These are phyloP conservation scores for Cucurbita argyrosperma DNA, from an alignment of 306 rosid species.

Conservation along the genomic window DNA sequence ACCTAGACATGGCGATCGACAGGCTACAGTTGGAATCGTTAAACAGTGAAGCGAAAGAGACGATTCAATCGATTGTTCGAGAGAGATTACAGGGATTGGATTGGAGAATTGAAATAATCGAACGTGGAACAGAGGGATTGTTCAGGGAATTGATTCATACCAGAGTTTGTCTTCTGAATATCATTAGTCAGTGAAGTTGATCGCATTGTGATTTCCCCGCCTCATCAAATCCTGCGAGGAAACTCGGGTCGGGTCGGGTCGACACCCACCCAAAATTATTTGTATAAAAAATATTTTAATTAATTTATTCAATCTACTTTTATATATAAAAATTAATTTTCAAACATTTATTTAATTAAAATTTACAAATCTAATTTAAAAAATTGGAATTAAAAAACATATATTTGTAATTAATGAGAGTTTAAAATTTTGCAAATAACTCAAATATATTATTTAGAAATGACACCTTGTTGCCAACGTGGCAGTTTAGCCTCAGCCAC, in stretches of 20 bases:
- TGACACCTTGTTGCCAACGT: not conserved
- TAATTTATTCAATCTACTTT: no score
- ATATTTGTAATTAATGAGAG: no score
- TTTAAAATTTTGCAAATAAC: no score
- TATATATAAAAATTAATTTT: no score
- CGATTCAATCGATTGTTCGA: slow-evolving; percentile 25
- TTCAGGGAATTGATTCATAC: slow-evolving; percentile 51
- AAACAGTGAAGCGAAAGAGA: slow-evolving; percentile 18
- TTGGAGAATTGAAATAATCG: slow-evolving; percentile 28
- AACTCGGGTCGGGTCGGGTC: not conserved
- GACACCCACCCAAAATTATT: no score
- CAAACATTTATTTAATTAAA: no score
- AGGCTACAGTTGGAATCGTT: slow-evolving; percentile 14
- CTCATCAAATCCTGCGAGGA: not conserved
- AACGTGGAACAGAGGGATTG: slow-evolving; percentile 42
- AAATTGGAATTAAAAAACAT: no score
- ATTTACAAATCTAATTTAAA: no score
- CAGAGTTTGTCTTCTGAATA: slow-evolving; percentile 49
- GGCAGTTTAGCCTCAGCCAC: not conserved
- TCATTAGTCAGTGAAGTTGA: slow-evolving; percentile 25
- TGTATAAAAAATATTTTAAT: no score
- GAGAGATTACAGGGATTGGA: slow-evolving; percentile 33
- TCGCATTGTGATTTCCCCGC: not conserved
- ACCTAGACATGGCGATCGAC: slow-evolving; percentile 35
- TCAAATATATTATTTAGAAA: no score